Evolutionary conservation across 2,329 filamentous ascomycete species (phyloP).

Genomic region (Calonectria naviculata): DNA sequence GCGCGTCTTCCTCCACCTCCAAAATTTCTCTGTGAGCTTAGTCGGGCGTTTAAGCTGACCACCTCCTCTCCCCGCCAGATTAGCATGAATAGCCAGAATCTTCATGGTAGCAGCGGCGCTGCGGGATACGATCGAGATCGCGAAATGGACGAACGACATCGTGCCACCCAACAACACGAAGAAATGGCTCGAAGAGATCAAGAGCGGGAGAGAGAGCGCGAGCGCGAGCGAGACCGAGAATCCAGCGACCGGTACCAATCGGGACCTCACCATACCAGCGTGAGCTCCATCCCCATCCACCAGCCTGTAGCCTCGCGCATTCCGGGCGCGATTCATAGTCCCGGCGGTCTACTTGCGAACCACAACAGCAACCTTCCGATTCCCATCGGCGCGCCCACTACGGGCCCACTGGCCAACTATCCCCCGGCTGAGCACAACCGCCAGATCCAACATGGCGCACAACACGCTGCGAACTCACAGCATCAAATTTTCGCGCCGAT

Average conservation of each 20-base stretch:
- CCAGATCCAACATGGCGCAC: constrained; percentile 62
- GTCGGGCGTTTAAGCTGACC: constrained; percentile 26
- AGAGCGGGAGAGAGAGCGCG: constrained; percentile 68
- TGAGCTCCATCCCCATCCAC: constrained; percentile 90
- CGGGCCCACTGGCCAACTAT: constrained; percentile 59
- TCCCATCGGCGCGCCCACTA: constrained; percentile 63
- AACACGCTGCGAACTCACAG: constrained; percentile 57
- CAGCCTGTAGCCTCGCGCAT: constrained; percentile 90
- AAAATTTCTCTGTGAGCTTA: background rate
- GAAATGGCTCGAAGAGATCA: constrained; percentile 57
- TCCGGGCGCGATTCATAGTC: constrained; percentile 87
- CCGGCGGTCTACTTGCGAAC: constrained; percentile 85
- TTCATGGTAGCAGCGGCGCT: constrained; percentile 53
- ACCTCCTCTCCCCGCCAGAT: constrained; percentile 27
- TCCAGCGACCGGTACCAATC: constrained; percentile 75
- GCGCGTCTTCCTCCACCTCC: background rate
- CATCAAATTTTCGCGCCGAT: constrained; percentile 70
- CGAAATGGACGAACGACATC: constrained; percentile 61
- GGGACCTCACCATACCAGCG: constrained; percentile 83
- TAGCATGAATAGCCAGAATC: constrained; percentile 60
- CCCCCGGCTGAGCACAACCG: constrained; percentile 65
- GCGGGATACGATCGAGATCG: constrained; percentile 60
- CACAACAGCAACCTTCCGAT: constrained; percentile 71
- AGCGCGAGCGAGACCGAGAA: constrained; percentile 69
- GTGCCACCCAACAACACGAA: constrained; percentile 58